phyloP scores from a whole-genome alignment of 108 stramenopile species.

The Conticribra weissflogii region DNA sequence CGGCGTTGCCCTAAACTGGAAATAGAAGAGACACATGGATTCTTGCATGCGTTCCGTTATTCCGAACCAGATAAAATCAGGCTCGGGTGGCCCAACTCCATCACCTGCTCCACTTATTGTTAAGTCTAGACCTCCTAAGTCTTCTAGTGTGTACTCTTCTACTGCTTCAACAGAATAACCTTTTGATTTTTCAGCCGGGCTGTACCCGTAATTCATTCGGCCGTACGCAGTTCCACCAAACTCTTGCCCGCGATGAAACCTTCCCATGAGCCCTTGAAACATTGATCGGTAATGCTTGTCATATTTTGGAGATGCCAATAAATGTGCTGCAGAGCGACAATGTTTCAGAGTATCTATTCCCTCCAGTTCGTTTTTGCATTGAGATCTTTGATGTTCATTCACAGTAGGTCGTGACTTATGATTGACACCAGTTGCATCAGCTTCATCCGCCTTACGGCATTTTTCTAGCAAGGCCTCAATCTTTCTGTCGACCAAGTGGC shows the following conservation, averaged over 20 bases:
- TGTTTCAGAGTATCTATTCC: conserved; percentile 41
- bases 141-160: conserved; percentile 43
- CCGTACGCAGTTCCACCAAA: conserved; percentile 41
- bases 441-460: conserved; percentile 15
- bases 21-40: conserved; percentile 33
- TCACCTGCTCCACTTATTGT: conserved; percentile 37
- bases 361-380: conserved; percentile 20
- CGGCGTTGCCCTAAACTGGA: conserved; percentile 25
- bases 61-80: conserved; percentile 50
- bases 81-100: conserved; percentile 33
- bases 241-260: conserved; percentile 36
- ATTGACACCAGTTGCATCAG: not conserved
- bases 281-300: conserved; percentile 51
- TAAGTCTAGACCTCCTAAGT: conserved; percentile 45
- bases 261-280: conserved; percentile 49
- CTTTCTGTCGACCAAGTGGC: conserved; percentile 33
- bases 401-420: conserved; percentile 4
- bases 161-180: conserved; percentile 47
- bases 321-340: conserved; percentile 36
- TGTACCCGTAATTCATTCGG: conserved; percentile 44
- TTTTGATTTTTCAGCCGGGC: conserved; percentile 25
- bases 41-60: conserved; percentile 52
- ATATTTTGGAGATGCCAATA: conserved; percentile 34
- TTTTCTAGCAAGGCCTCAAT: conserved; percentile 25
- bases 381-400: conserved; percentile 16